A percentile compares a stretch with the other conserved stretches of the same genome.
Evolutionary conservation across 192 early-diverging fungal species (phyloP).

Genomic region (Backusella luteola): DNA sequence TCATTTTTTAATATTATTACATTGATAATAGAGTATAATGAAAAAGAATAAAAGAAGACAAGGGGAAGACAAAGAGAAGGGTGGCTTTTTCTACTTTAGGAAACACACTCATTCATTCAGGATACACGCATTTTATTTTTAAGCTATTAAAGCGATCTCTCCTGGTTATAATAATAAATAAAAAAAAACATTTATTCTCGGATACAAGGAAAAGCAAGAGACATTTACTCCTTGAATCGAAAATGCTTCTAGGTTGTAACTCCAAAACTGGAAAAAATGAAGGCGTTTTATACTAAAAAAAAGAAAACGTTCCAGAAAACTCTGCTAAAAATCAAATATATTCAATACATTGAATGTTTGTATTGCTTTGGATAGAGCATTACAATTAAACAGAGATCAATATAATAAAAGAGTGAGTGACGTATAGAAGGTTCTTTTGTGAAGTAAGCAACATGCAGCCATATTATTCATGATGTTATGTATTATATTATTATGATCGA

Average conservation of each 20-base stretch:
- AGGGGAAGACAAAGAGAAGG: not conserved
- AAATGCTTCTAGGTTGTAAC: not conserved
- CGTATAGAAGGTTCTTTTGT: not conserved
- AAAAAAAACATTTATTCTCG: not conserved
- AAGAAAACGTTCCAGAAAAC: slow-evolving; percentile 1
- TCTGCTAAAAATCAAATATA: not conserved
- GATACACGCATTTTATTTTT: not conserved
- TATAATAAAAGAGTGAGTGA: no score
- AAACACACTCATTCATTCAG: not conserved
- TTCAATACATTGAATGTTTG: not conserved
- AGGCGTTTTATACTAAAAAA: slow-evolving; percentile 7
- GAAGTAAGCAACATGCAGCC: not conserved
- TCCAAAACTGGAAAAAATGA: not conserved
- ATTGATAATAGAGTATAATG: not conserved
- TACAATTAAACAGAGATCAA: not conserved
- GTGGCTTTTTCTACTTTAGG: not conserved
- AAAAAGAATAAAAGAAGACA: not conserved
- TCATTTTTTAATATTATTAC: not conserved
- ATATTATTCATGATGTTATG: not conserved
- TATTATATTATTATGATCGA: not conserved
- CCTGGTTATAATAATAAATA: not conserved
- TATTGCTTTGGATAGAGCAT: not conserved
- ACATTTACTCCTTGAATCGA: not conserved
- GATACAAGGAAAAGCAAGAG: not conserved
- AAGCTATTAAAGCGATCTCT: not conserved